A percentile compares a stretch with the other conserved stretches of the same genome.
phyloP scores from a whole-genome alignment of 2,329 filamentous ascomycete species.

The Cadophora gregata region DNA sequence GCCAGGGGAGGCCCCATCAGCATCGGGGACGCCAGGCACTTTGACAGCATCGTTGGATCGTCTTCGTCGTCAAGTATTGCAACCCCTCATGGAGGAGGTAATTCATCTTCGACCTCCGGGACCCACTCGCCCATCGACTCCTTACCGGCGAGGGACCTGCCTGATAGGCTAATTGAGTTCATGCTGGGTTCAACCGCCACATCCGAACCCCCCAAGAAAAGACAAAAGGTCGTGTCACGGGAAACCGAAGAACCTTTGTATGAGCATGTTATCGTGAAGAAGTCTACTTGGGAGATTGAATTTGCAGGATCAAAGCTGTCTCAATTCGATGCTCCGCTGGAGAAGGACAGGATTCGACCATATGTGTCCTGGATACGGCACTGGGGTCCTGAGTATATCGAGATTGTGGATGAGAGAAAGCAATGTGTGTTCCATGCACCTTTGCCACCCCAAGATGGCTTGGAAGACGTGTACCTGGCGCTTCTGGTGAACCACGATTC shows the following conservation, averaged over 20 bases:
- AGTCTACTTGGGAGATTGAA: constrained; percentile 35
- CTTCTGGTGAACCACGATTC: constrained; percentile 34
- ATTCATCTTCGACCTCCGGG: constrained; percentile 24
- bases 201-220: constrained; percentile 37
- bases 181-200: constrained; percentile 9
- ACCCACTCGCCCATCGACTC: constrained; percentile 1
- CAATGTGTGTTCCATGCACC: constrained; percentile 29
- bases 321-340: constrained; percentile 30
- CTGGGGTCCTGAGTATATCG: constrained; percentile 31
- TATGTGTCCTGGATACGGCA: constrained; percentile 30
- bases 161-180: constrained; percentile 35
- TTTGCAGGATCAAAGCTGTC: constrained; percentile 24
- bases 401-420: constrained; percentile 34
- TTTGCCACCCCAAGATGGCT: constrained; percentile 26
- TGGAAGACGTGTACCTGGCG: constrained; percentile 38
- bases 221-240: constrained; percentile 29
- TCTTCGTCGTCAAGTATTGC: constrained; percentile 14
- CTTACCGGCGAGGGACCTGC: constrained; percentile 22
- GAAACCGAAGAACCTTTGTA: constrained; percentile 17
- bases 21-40: not conserved
- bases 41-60: not conserved
- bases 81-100: constrained; percentile 15
- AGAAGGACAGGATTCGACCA: constrained; percentile 30
- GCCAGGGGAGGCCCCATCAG: not conserved
- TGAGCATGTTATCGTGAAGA: constrained; percentile 39